These are phyloP conservation scores for Candida lessepsii DNA, from an alignment of 805 yeast species.

Conservation along the genomic window DNA sequence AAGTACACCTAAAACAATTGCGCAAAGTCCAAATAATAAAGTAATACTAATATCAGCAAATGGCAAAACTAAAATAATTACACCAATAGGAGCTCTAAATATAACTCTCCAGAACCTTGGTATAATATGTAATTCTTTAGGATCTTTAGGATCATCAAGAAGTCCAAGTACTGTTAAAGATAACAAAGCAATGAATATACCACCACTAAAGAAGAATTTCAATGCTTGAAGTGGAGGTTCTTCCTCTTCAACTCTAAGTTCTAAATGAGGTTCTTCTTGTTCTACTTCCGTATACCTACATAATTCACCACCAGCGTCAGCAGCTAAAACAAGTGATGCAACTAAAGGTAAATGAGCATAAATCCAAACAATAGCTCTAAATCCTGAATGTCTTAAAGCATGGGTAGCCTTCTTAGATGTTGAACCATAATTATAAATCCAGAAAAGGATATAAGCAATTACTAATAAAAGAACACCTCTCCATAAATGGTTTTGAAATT, in stretches of 20 bases:
- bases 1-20: conserved; percentile 31
- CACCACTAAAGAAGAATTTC: conserved; percentile 52
- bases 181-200: conserved; percentile 45
- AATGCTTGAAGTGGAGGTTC: conserved; percentile 40
- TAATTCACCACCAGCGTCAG: conserved; percentile 58
- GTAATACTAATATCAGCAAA: conserved; percentile 44
- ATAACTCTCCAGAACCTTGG: conserved; percentile 39
- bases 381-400: conserved; percentile 49
- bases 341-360: conserved; percentile 51
- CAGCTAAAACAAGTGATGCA: conserved; percentile 52
- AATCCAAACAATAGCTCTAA: conserved; percentile 47
- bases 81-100: conserved; percentile 41
- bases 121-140: conserved; percentile 26
- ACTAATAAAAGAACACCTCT: conserved; percentile 49
- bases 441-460: conserved; percentile 48
- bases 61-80: conserved; percentile 39
- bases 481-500: conserved; percentile 43
- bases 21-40: conserved; percentile 42
- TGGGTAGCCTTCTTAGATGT: conserved; percentile 50
- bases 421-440: conserved; percentile 57
- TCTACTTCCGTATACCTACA: conserved; percentile 16
- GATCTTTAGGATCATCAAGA: conserved; percentile 46
- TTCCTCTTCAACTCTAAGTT: conserved; percentile 16
- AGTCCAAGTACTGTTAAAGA: conserved; percentile 41
- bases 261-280: background rate